Evolutionary conservation across 73 alveolate species (phyloP).

Genomic region (Blepharisma stoltei): DNA sequence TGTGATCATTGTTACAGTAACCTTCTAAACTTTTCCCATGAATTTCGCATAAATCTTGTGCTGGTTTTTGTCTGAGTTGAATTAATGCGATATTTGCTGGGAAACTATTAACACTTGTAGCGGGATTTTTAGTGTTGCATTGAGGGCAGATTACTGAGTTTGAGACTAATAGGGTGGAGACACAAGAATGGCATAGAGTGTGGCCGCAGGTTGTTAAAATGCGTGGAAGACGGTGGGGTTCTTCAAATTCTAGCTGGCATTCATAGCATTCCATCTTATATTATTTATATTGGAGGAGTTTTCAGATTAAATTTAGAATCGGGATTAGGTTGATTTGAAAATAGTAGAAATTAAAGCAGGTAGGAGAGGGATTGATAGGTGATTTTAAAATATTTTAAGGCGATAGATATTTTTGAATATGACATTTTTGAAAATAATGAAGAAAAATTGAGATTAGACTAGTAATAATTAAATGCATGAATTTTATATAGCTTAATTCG

Average conservation of each 20-base stretch:
- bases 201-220: slow-evolving; percentile 57
- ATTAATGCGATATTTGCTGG: slow-evolving; percentile 47
- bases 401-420: too few species aligned
- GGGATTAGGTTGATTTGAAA: too few species aligned
- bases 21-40: slow-evolving; percentile 63
- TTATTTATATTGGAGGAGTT: too few species aligned
- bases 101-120: slow-evolving; percentile 34
- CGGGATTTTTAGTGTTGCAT: slow-evolving; percentile 35
- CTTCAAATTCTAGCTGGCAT: slow-evolving; percentile 47
- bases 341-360: too few species aligned
- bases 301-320: too few species aligned
- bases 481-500: too few species aligned
- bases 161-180: slow-evolving; percentile 12
- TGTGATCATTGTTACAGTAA: slow-evolving; percentile 59
- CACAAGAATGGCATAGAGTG: slow-evolving; percentile 50
- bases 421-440: too few species aligned
- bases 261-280: slow-evolving; percentile 50
- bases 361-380: too few species aligned
- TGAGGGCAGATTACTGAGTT: slow-evolving; percentile 41
- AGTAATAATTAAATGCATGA: too few species aligned
- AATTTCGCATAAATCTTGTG: slow-evolving; percentile 34
- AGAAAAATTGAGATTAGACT: too few species aligned
- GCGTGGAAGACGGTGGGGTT: slow-evolving; percentile 37
- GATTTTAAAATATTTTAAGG: too few species aligned
- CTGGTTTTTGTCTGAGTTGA: not conserved